A percentile compares a stretch with the other conserved stretches of the same genome.
Evolutionary conservation across 2,329 filamentous ascomycete genomes (phyloP).

Genomic region (Pyrenophora teres): DNA sequence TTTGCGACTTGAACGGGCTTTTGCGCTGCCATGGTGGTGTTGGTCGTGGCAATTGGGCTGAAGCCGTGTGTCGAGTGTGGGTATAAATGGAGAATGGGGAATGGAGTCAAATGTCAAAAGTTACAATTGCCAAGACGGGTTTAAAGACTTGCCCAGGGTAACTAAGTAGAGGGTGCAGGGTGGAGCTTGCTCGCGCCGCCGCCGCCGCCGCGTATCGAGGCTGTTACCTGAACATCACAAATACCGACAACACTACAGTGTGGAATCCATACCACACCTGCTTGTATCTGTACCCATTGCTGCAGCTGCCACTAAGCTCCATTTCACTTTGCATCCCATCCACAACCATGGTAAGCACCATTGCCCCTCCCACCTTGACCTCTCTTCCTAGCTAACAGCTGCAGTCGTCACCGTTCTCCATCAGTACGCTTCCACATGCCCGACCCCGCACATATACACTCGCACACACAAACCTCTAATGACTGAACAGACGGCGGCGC

Average conservation of each 20-base stretch:
- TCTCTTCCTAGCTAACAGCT: slow-evolving; percentile 39
- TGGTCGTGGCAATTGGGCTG: slow-evolving; percentile 7
- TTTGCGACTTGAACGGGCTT: slow-evolving; percentile 63
- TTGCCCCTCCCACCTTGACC: slow-evolving; percentile 13
- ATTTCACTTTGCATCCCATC: slow-evolving; percentile 15
- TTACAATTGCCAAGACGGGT: slow-evolving; percentile 20
- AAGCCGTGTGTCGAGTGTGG: not conserved
- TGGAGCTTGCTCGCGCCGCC: slow-evolving; percentile 10
- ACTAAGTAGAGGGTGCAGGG: slow-evolving; percentile 2
- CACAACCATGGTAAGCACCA: slow-evolving; percentile 48
- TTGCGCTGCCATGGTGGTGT: slow-evolving; percentile 33
- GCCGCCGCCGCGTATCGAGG: slow-evolving; percentile 27
- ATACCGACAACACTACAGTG: slow-evolving; percentile 6
- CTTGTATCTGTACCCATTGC: not conserved
- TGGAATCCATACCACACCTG: not conserved
- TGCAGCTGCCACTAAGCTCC: not conserved
- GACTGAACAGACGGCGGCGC: slow-evolving; percentile 78
- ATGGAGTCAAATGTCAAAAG: slow-evolving; percentile 10
- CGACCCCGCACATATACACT: slow-evolving; percentile 1
- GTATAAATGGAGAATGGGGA: too few species aligned
- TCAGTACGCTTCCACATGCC: slow-evolving; percentile 66
- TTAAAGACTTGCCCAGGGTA: not conserved
- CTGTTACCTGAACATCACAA: slow-evolving; percentile 22
- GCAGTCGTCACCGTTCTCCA: slow-evolving; percentile 89
- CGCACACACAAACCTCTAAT: slow-evolving; percentile 4